Conservation (phyloP, 2,329 filamentous ascomycete species). For the Scleromitrula shiraiana region DNA sequence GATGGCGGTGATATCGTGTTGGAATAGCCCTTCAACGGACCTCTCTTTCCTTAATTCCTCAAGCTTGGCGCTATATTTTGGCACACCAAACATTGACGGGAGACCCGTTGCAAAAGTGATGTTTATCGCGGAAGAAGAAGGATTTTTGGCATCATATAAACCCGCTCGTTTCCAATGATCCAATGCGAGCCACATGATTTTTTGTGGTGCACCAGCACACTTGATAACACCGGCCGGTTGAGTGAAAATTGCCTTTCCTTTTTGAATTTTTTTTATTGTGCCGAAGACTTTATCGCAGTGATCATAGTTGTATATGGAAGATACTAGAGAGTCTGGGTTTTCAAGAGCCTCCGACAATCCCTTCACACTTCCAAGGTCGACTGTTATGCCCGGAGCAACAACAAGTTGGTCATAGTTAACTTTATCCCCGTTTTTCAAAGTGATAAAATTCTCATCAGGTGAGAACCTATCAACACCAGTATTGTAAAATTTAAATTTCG, state of each 20-base stretch:
- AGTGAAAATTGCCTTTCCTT: slow-evolving; percentile 50
- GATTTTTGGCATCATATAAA: slow-evolving; percentile 38
- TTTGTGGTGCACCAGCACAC: slow-evolving; percentile 54
- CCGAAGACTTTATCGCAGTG: slow-evolving; percentile 45
- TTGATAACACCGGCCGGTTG: slow-evolving; percentile 51
- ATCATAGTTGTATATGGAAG: slow-evolving; percentile 51
- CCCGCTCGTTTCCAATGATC: slow-evolving; percentile 49
- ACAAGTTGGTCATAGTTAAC: slow-evolving; percentile 57
- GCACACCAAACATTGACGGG: slow-evolving; percentile 51
- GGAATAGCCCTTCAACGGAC: slow-evolving; percentile 49
- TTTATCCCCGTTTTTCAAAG: slow-evolving; percentile 45
- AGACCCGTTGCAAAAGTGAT: slow-evolving; percentile 49
- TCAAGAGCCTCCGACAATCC: slow-evolving; percentile 49
- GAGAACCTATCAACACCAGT: slow-evolving; percentile 41
- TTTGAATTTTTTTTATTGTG: slow-evolving; percentile 39
- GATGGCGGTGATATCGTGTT: slow-evolving; percentile 47
- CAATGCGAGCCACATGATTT: slow-evolving; percentile 54
- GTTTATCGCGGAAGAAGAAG: slow-evolving; percentile 37
- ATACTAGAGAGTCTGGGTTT: slow-evolving; percentile 40
- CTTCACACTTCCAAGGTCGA: slow-evolving; percentile 44
- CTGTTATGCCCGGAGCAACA: slow-evolving; percentile 49
- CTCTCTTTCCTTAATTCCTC: slow-evolving; percentile 46
- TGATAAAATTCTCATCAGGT: slow-evolving; percentile 49
- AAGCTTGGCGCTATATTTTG: slow-evolving; percentile 48
- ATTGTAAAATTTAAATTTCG: slow-evolving; percentile 55